These are phyloP conservation scores for Aspergillus sp. DNA, from an alignment of 2,329 filamentous ascomycete species.

Conservation along the genomic window DNA sequence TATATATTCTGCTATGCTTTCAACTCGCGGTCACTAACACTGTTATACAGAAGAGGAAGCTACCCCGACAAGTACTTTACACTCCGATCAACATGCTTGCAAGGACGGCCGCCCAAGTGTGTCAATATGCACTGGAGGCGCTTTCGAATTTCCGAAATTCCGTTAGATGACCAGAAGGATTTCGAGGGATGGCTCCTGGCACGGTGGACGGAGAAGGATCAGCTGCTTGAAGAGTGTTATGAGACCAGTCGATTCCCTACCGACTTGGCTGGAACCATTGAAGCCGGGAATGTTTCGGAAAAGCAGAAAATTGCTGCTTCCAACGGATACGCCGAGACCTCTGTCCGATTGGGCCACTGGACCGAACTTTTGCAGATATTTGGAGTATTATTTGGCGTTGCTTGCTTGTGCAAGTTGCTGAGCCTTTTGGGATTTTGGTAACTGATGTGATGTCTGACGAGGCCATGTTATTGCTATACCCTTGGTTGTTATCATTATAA, in stretches of 20 bases:
- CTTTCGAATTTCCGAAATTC: constrained; percentile 73
- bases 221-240: constrained; percentile 74
- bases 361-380: constrained; percentile 40
- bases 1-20: neutral
- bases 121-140: constrained; percentile 96
- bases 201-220: constrained; percentile 89
- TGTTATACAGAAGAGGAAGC: constrained; percentile 55
- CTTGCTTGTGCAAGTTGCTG: constrained; percentile 24
- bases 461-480: constrained; percentile 1
- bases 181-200: constrained; percentile 83
- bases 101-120: constrained; percentile 82
- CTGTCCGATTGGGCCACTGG: constrained; percentile 38
- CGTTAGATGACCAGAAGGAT: constrained; percentile 61
- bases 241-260: constrained; percentile 73
- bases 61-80: constrained; percentile 92
- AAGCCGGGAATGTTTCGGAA: constrained; percentile 34
- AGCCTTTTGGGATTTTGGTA: constrained; percentile 18
- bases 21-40: constrained; percentile 2
- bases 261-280: constrained; percentile 49
- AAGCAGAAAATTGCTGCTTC: constrained; percentile 26
- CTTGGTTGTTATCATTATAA: constrained; percentile 1
- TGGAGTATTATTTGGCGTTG: constrained; percentile 31
- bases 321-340: constrained; percentile 38
- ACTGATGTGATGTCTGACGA: constrained; percentile 2
- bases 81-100: constrained; percentile 76